phyloP scores from a whole-genome alignment of 177 flowering plant genomes.

The Vitis hybrid region DNA sequence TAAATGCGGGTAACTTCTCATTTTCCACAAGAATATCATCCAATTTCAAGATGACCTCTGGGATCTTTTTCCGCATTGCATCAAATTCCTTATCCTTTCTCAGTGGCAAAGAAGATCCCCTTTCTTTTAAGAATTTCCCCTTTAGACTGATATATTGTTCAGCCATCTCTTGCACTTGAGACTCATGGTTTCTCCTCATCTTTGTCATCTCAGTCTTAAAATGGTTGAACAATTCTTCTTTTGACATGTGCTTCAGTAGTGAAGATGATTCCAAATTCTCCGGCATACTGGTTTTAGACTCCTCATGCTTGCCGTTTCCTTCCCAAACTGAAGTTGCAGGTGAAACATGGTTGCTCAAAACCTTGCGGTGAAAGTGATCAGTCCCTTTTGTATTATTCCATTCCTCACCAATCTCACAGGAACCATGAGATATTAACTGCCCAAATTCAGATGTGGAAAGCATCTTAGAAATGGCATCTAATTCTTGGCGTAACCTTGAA shows the following conservation, averaged over 20 bases:
- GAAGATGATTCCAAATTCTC: constrained; percentile 43
- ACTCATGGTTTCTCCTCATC: constrained; percentile 78
- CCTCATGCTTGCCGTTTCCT: constrained; percentile 47
- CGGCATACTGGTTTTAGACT: constrained; percentile 25
- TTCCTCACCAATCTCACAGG: constrained; percentile 47
- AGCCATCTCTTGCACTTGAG: constrained; percentile 48
- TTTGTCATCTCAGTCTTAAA: constrained; percentile 54
- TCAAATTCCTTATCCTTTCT: constrained; percentile 75
- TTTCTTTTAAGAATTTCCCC: constrained; percentile 41
- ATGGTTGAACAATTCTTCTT: constrained; percentile 42
- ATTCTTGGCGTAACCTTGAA: constrained; percentile 56
- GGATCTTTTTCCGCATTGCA: constrained; percentile 36
- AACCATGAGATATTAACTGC: constrained; percentile 48
- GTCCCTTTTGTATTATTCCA: constrained; percentile 24
- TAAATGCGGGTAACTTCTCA: constrained; percentile 29
- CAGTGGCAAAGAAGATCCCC: constrained; percentile 36
- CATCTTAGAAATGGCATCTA: constrained; percentile 50
- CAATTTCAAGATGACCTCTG: constrained; percentile 32
- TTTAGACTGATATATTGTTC: constrained; percentile 59
- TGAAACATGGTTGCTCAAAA: constrained; percentile 29
- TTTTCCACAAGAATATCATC: constrained; percentile 34
- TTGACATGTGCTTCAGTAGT: constrained; percentile 47
- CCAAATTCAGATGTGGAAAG: constrained; percentile 48
- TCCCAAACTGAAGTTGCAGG: constrained; percentile 29
- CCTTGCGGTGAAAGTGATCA: constrained; percentile 47